phyloP scores from a whole-genome alignment of 1,284 basidiomycete species.

The Xanthoconium separans region DNA sequence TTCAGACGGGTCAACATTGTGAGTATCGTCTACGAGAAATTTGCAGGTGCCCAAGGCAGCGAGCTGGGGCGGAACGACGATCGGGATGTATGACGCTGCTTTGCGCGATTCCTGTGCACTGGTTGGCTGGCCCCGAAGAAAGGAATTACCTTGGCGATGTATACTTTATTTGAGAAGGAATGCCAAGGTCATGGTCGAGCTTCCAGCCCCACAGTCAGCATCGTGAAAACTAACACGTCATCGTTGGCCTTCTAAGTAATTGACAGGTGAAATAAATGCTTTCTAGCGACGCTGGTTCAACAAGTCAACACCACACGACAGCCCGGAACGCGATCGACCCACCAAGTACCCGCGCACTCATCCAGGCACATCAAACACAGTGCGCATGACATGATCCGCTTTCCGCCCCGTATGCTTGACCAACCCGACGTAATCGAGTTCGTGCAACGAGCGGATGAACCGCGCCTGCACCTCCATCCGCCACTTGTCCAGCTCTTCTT shows the following conservation, averaged over 20 bases:
- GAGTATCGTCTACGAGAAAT: too few relatives aligned
- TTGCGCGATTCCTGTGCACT: too few relatives aligned
- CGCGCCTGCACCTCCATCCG: constrained; percentile 66
- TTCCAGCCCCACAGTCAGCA: neutral
- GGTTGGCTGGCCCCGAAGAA: too few relatives aligned
- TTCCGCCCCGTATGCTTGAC: constrained; percentile 76
- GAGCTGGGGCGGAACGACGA: too few relatives aligned
- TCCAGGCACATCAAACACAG: constrained; percentile 60
- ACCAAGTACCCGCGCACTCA: constrained; percentile 16
- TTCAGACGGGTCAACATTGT: too few relatives aligned
- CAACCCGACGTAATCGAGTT: constrained; percentile 75
- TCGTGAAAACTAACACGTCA: neutral
- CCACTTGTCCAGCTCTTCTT: constrained; percentile 52
- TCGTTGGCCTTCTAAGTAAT: neutral
- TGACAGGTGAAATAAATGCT: neutral
- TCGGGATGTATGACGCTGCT: too few relatives aligned
- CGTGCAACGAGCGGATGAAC: constrained; percentile 74
- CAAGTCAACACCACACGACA: constrained; percentile 7
- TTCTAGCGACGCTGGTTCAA: constrained; percentile 1
- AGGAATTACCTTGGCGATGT: too few relatives aligned
- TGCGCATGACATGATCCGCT: constrained; percentile 69
- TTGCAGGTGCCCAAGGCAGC: too few relatives aligned
- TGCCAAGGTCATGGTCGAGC: too few relatives aligned
- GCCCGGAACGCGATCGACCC: neutral
- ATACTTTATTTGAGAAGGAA: too few relatives aligned